Evolutionary conservation across 2,329 filamentous ascomycete species (phyloP), one percentile per base, ranked within the genome.

Genomic region (Xylariaceae sp.): DNA sequence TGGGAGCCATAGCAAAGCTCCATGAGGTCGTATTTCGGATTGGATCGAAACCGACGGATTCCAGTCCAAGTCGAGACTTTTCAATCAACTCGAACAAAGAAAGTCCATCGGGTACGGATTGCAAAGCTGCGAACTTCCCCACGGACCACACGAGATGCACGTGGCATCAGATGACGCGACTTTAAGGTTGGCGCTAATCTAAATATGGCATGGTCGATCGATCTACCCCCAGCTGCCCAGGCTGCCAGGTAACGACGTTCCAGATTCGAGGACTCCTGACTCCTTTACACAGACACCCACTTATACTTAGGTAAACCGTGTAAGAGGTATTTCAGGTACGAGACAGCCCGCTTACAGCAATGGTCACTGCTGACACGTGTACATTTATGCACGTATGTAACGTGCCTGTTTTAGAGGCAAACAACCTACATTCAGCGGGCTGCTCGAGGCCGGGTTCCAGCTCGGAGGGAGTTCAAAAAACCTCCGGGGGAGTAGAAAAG

Each of bases 131-230:
- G 53, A 57, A 65, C 57, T 23, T 48, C 51, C 58, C 52, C 21
- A 43, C 5, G 52, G 47, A 20, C 19, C 44, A 42, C 62, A 58
- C 66, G 64, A 67, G 52, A 51, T 48, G 20, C 48, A 65, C 65
- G 45, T 64, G 62, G 47, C 49, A 57, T 69, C 64, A 67, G 47
- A 60, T 69, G 66, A 67, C 56, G 57, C 52, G 44, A 57, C 32
- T 50, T 64, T 64, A 65, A 56, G 48, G 59, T 64, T 64, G 44
- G 16, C 55, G 50, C 49, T 52, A 50, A 18, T n/a, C 16, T 26
- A 20, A 45, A 43, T 48, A 42, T 9, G 18, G 40, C 20, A 47
- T 47, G 20, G 43, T n/a, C 3, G 7, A 32, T n/a, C 21, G 37
- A 50, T 48, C 23, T 32, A 20, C 45, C 20, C 6, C n/a, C 50